Percentiles rank a stretch among this genome's conserved stretches.
Conservation (phyloP, 2,329 filamentous ascomycete genomes). For the Ophiostoma perfectum region DNA sequence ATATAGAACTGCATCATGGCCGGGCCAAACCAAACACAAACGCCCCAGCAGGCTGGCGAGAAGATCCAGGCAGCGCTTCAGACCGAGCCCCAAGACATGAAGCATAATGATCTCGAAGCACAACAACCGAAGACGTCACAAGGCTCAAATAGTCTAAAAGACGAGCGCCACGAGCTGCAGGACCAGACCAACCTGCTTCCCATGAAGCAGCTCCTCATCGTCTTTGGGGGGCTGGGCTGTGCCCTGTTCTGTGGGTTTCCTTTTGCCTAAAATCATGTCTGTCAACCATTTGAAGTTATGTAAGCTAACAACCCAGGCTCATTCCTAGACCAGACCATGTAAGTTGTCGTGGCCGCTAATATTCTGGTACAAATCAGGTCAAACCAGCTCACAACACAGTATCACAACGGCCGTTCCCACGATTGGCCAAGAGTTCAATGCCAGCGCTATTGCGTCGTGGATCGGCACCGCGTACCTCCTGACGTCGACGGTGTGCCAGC, state of each 20-base stretch:
- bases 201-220: not conserved
- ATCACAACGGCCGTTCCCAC: not conserved
- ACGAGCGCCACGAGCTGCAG: not conserved
- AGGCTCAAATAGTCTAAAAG: not conserved
- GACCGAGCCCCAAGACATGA: not conserved
- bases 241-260: not conserved
- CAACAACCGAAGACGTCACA: not conserved
- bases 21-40: not conserved
- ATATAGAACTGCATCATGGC: not conserved
- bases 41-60: not conserved
- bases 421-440: constrained; percentile 16
- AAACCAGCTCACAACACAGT: not conserved
- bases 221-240: not conserved
- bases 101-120: not conserved
- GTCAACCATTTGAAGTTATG: not conserved
- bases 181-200: not conserved
- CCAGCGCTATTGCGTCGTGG: constrained; percentile 17
- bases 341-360: not conserved
- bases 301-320: not conserved
- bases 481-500: constrained; percentile 20
- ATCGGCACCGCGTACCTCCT: constrained; percentile 18
- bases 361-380: not conserved
- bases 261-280: too few species aligned
- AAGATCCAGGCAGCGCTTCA: not conserved
- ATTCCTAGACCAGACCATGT: constrained; percentile 1